A percentile compares a stretch with the other conserved stretches of the same genome.
Conservation (phyloP, 2,329 filamentous ascomycete species). For the Colletotrichum sp. region DNA sequence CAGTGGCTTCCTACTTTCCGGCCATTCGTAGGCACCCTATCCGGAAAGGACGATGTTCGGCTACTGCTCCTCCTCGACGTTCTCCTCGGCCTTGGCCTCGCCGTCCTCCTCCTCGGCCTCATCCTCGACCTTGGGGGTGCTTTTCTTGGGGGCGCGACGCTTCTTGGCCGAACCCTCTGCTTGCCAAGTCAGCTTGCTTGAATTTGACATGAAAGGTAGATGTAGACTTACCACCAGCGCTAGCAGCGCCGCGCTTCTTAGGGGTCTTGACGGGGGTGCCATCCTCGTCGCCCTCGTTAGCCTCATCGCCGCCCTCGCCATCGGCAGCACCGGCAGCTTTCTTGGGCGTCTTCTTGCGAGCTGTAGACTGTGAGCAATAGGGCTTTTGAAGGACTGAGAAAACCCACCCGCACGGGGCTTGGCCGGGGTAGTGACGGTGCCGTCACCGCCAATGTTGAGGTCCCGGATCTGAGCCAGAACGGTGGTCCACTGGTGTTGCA, state of each 20-base stretch:
- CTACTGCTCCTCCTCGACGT: constrained; percentile 45
- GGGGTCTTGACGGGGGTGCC: constrained; percentile 1
- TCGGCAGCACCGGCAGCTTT: background rate
- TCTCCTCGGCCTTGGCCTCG: constrained; percentile 27
- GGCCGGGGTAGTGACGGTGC: background rate
- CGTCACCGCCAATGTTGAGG: constrained; percentile 30
- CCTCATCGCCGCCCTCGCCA: background rate
- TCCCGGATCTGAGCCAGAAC: constrained; percentile 40
- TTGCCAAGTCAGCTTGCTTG: background rate
- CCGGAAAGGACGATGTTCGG: background rate
- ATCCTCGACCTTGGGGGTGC: constrained; percentile 6
- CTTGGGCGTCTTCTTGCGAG: constrained; percentile 29
- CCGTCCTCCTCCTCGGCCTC: background rate
- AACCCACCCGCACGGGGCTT: constrained; percentile 12
- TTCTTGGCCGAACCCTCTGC: constrained; percentile 7
- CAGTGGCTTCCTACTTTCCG: background rate
- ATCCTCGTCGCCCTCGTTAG: background rate
- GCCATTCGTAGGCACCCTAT: background rate
- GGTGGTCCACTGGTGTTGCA: constrained; percentile 41
- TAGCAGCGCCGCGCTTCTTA: background rate
- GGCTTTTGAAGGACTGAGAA: background rate
- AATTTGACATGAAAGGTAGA: background rate
- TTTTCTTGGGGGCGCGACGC: constrained; percentile 23
- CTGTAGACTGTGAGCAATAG: background rate
- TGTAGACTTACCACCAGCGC: background rate